Percentiles rank a stretch among this genome's conserved stretches.
Evolutionary conservation across 75 land plant genomes (phyloP).

Genomic region (Larix kaempferi): DNA sequence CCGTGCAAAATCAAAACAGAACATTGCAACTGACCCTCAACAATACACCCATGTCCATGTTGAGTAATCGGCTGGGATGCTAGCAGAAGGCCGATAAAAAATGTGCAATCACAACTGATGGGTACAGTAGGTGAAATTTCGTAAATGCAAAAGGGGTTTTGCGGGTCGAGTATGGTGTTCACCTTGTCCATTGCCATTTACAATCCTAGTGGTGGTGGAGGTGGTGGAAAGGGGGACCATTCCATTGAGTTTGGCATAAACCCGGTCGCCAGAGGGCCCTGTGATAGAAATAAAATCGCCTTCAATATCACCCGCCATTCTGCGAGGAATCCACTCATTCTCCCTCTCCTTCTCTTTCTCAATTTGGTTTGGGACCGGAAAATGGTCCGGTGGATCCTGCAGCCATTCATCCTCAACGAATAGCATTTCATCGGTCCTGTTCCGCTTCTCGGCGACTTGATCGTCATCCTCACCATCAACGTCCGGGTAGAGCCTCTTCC

Average conservation of each 20-base stretch:
- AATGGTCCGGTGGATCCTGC: conserved; percentile 38
- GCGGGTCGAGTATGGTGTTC: too few relatives aligned
- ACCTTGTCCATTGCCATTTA: too few relatives aligned
- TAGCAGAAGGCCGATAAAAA: too few relatives aligned
- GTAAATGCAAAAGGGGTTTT: too few relatives aligned
- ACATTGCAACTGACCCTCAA: too few relatives aligned
- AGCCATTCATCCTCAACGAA: conserved; percentile 50
- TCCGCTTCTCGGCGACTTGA: conserved; percentile 14
- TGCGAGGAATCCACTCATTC: conserved; percentile 25
- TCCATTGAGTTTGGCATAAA: conserved; percentile 65
- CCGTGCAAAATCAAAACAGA: too few relatives aligned
- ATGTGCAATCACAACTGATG: too few relatives aligned
- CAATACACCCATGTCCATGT: too few relatives aligned
- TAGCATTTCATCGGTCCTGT: background rate
- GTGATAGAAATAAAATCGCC: conserved; percentile 87
- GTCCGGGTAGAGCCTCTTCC: conserved; percentile 3
- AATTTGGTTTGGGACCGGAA: background rate
- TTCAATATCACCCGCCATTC: conserved; percentile 68
- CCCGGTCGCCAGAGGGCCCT: conserved; percentile 72
- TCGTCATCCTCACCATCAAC: conserved; percentile 16
- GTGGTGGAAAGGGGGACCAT: background rate
- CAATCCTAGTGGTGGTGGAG: too few relatives aligned
- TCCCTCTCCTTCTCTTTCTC: conserved; percentile 22
- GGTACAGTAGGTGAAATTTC: too few relatives aligned
- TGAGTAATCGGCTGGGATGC: too few relatives aligned